Evolutionary conservation across 352 stramenopile species (phyloP), one percentile per base, ranked within the genome.

Genomic region (Pythium aristosporum): DNA sequence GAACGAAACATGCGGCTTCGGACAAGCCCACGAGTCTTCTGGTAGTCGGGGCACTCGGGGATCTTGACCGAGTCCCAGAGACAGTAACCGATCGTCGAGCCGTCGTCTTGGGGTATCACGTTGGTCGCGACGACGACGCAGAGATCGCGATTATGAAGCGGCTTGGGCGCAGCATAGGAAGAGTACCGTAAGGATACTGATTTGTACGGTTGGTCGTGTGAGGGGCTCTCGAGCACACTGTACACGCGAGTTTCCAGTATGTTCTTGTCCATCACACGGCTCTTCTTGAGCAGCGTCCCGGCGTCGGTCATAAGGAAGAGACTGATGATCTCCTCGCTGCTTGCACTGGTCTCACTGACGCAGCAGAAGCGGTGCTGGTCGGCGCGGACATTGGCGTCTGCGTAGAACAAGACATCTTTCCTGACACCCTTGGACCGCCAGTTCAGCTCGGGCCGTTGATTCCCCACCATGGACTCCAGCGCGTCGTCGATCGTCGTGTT

Each of bases 21-120:
- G 23, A 82, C 43, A 36, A 71, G 12, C 5, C 59, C 59, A 30
- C 25, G 25, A 5, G 25, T 30, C 25, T 30, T 30, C 39, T 74
- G 63, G 20, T 55, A 51, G 37, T 71, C 65, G 1, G 65, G 65
- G n/a, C 52, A 67, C 32, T 63, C 44, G 16, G 44, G 44, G 16
- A 71, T 62, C 15, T 85, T 68, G 36, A 88, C 71, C 7, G 76
- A 86, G 57, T 88, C 77, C 79, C 77, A 86, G 15, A 88, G 69
- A 54, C 79, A 86, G 55, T 86, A 88, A 50, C 75, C 79, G 41
- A 86, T 76, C 0, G 71, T 82, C 1, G 77, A 82, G 42, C 73
- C 76, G 36, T 84, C 74, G 28, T 73, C 65, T 8, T 75, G 58
- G 30, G 47, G 51, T 41, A 71, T 58, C n/a, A 65, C 36, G 32